phyloP scores from a whole-genome alignment of 1,284 basidiomycete species.

The Austroboletus olivaceoglutinosus region DNA sequence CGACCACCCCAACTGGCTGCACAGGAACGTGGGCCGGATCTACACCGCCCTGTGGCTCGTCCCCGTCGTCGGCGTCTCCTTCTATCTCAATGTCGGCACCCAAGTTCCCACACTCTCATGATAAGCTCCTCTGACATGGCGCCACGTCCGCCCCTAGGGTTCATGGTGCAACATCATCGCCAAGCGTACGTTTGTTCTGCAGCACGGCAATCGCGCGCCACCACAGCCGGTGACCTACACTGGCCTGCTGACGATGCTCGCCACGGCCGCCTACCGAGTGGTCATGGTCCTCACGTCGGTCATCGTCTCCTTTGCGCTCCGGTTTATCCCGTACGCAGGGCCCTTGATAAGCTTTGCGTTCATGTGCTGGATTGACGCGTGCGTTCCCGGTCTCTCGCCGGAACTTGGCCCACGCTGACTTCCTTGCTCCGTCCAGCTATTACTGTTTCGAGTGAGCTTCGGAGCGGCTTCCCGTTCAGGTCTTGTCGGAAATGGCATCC shows the following conservation, averaged over 20 bases:
- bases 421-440: constrained; percentile 48
- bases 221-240: constrained; percentile 57
- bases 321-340: constrained; percentile 64
- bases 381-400: constrained; percentile 37
- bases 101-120: constrained; percentile 4
- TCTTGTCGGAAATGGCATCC: not conserved
- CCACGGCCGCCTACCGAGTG: constrained; percentile 73
- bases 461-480: not conserved
- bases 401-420: constrained; percentile 4
- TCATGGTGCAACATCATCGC: constrained; percentile 73
- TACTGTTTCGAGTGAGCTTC: constrained; percentile 80
- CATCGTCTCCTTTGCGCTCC: constrained; percentile 62
- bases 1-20: constrained; percentile 62
- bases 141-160: constrained; percentile 45
- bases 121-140: constrained; percentile 13
- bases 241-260: constrained; percentile 68
- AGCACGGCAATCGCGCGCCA: constrained; percentile 57
- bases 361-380: constrained; percentile 82
- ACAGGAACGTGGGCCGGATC: constrained; percentile 68
- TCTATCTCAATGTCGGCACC: constrained; percentile 71
- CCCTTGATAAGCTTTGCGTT: constrained; percentile 61
- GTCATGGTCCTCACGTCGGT: constrained; percentile 79
- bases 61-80: constrained; percentile 66
- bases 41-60: constrained; percentile 75
- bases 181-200: constrained; percentile 63